Conservation (phyloP, 768 basidiomycete genomes). For the Mrakia blollopis region DNA sequence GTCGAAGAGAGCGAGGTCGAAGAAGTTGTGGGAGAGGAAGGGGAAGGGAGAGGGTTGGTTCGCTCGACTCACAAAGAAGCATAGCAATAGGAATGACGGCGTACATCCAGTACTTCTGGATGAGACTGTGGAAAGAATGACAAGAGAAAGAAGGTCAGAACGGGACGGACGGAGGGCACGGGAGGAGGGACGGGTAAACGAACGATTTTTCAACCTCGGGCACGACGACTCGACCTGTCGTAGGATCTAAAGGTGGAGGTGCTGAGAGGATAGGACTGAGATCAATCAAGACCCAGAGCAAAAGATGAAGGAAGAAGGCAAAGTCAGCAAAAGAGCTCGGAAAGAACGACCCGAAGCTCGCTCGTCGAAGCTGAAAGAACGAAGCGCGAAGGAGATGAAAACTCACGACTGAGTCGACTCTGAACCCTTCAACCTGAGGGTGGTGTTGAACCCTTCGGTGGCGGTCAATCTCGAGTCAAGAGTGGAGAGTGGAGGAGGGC, state of each 20-base stretch:
- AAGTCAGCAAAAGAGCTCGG: neutral
- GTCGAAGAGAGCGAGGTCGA: neutral
- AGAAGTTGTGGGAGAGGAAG: too few species aligned
- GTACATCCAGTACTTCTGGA: conserved; percentile 27
- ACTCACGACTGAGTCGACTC: neutral
- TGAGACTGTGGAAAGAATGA: neutral
- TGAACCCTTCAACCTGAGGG: conserved; percentile 1
- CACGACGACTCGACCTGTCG: conserved; percentile 7
- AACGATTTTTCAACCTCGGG: conserved; percentile 13
- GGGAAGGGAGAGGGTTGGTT: neutral
- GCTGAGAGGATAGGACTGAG: conserved; percentile 8
- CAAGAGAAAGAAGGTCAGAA: neutral
- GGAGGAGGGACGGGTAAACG: neutral
- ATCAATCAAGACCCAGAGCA: too few species aligned
- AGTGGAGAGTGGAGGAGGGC: neutral
- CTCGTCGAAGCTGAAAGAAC: neutral
- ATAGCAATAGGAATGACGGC: conserved; percentile 9
- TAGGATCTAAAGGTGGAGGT: neutral
- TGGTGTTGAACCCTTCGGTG: conserved; percentile 21
- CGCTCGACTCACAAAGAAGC: conserved; percentile 3
- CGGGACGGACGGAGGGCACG: neutral
- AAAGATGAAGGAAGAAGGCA: neutral
- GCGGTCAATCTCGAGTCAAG: neutral
- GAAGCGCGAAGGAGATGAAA: neutral
- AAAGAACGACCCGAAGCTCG: neutral